Conservation (phyloP, 2,329 filamentous ascomycete species). For the Calonectria leucothoes region DNA sequence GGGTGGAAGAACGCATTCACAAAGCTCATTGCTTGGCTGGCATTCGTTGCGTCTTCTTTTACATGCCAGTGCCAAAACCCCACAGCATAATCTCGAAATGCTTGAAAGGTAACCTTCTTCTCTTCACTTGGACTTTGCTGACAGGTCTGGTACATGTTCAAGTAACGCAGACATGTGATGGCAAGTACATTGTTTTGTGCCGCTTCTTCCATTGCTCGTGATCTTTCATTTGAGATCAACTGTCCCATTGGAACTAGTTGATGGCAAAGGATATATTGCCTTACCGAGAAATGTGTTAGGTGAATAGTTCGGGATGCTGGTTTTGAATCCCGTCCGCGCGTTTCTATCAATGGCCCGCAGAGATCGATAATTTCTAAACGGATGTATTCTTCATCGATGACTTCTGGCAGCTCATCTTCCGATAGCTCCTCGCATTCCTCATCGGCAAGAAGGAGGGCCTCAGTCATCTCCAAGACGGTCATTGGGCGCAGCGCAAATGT, state of each 20-base stretch:
- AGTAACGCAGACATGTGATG: not conserved
- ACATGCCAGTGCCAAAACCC: not conserved
- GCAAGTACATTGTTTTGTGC: not conserved
- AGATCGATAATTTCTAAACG: slow-evolving; percentile 41
- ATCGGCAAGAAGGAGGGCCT: slow-evolving; percentile 39
- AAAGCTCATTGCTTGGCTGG: not conserved
- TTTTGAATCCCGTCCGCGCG: slow-evolving; percentile 9
- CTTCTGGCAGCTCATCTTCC: slow-evolving; percentile 41
- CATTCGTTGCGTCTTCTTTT: not conserved
- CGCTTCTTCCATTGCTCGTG: not conserved
- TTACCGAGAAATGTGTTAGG: slow-evolving; percentile 34
- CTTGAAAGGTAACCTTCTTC: not conserved
- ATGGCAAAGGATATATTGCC: slow-evolving; percentile 30
- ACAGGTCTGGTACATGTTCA: not conserved
- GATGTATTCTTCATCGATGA: slow-evolving; percentile 45
- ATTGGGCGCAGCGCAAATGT: slow-evolving; percentile 43
- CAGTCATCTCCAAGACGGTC: slow-evolving; percentile 41
- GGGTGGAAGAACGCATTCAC: not conserved
- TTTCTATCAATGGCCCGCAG: slow-evolving; percentile 45
- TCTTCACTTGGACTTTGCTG: not conserved
- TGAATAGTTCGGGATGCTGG: slow-evolving; percentile 22
- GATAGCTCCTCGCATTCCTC: slow-evolving; percentile 31
- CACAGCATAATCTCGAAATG: not conserved
- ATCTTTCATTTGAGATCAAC: not conserved
- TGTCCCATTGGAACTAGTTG: not conserved